These are phyloP conservation scores for Moricandia arvensis DNA, from an alignment of 345 rosid genomes.

Conservation along the genomic window DNA sequence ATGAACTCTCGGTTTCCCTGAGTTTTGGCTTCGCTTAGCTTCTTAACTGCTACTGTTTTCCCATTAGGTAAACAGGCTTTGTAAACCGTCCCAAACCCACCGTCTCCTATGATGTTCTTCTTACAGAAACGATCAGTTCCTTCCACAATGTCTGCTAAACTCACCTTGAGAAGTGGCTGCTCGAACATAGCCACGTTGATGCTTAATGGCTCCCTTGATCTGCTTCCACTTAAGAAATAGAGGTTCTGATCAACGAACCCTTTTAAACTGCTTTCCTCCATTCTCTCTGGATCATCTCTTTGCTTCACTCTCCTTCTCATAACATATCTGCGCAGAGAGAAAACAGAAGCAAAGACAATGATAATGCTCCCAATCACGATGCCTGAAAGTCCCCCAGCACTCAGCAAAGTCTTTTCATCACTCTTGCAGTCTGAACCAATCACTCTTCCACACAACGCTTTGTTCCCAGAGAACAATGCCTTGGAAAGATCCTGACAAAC, in stretches of 20 bases:
- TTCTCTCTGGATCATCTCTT: constrained; percentile 47
- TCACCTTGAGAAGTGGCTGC: constrained; percentile 76
- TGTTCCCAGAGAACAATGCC: constrained; percentile 56
- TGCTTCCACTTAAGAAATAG: constrained; percentile 65
- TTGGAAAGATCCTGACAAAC: constrained; percentile 55
- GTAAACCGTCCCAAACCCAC: constrained; percentile 93
- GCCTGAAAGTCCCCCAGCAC: constrained; percentile 55
- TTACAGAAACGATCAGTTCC: constrained; percentile 78
- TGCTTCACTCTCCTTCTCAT: constrained; percentile 37
- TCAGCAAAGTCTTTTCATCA: constrained; percentile 33
- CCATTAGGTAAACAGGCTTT: constrained; percentile 61
- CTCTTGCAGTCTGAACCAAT: constrained; percentile 50
- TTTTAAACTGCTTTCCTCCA: constrained; percentile 51
- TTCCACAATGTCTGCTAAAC: constrained; percentile 68
- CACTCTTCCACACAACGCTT: constrained; percentile 53
- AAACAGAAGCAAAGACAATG: constrained; percentile 36
- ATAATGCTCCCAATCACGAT: constrained; percentile 46
- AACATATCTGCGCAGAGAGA: constrained; percentile 48
- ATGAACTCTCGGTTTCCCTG: constrained; percentile 88
- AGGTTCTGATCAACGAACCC: constrained; percentile 55
- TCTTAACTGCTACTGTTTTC: constrained; percentile 84
- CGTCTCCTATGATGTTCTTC: constrained; percentile 87
- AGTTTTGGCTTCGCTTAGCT: constrained; percentile 75
- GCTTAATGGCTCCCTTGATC: constrained; percentile 81
- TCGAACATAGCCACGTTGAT: constrained; percentile 83